A percentile compares a stretch with the other conserved stretches of the same genome.
These are phyloP conservation scores for Paraphysoderma sedebokerense DNA, from an alignment of 371 early-diverging fungal species.

Conservation along the genomic window DNA sequence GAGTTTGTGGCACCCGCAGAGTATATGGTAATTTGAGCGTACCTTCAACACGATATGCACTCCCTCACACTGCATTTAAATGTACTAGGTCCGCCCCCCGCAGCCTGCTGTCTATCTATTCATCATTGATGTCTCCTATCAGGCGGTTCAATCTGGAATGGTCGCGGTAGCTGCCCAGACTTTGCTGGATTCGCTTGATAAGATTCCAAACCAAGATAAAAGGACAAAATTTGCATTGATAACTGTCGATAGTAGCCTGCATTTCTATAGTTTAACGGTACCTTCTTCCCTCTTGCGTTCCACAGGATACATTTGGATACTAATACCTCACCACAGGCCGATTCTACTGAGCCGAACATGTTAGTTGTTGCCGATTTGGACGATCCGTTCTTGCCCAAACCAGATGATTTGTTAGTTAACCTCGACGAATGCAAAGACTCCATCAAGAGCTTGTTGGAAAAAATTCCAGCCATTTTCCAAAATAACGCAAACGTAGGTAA, in stretches of 20 bases:
- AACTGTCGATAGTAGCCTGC: conserved; percentile 72
- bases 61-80: conserved; percentile 1
- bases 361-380: conserved; percentile 80
- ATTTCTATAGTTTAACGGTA: conserved; percentile 64
- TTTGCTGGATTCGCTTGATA: conserved; percentile 63
- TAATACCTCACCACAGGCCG: conserved; percentile 4
- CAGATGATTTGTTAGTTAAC: conserved; percentile 69
- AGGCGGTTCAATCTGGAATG: conserved; percentile 62
- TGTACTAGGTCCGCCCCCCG: conserved; percentile 60
- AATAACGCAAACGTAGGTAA: conserved; percentile 51
- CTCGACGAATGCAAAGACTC: conserved; percentile 50
- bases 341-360: conserved; percentile 68
- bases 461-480: conserved; percentile 68
- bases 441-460: conserved; percentile 51
- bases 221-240: conserved; percentile 77
- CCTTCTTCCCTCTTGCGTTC: not conserved
- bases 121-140: conserved; percentile 79
- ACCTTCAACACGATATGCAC: conserved; percentile 5
- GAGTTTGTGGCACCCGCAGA: conserved; percentile 91
- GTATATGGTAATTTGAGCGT: conserved; percentile 81
- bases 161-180: conserved; percentile 56
- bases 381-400: conserved; percentile 68
- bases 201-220: conserved; percentile 72
- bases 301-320: not conserved
- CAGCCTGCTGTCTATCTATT: conserved; percentile 86